Percentiles rank a stretch among this genome's conserved stretches.
Evolutionary conservation across 1,284 basidiomycete species (phyloP).

Genomic region (Tilletia setariae): DNA sequence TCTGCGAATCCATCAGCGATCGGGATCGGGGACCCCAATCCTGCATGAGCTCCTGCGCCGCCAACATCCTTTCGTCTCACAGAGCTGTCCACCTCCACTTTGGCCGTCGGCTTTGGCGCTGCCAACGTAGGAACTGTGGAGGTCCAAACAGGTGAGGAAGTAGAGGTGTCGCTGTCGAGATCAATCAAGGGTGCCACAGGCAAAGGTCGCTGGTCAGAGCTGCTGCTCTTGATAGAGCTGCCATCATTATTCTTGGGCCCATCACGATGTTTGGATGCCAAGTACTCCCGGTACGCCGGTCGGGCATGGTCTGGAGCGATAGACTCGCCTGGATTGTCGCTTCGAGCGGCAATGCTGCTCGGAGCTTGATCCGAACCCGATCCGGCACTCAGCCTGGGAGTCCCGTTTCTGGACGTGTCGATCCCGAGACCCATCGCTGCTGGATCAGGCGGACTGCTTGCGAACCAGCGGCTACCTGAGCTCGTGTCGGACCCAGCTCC

Average conservation of each 20-base stretch:
- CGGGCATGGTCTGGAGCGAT: not conserved
- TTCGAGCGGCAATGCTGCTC: no score
- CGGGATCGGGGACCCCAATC: no score
- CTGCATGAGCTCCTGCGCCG: no score
- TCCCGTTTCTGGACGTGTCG: not conserved
- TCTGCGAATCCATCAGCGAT: no score
- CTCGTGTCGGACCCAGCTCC: not conserved
- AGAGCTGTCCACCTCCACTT: no score
- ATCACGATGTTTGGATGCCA: not conserved
- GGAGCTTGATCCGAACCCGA: no score
- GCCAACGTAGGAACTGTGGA: not conserved
- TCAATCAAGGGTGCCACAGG: not conserved
- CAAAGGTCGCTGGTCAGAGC: no score
- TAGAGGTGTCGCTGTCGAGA: not conserved
- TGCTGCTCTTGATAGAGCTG: not conserved
- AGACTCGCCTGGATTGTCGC: no score
- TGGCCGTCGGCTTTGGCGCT: not conserved
- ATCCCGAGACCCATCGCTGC: constrained; percentile 31
- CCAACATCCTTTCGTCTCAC: no score
- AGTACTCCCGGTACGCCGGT: constrained; percentile 7
- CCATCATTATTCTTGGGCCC: not conserved
- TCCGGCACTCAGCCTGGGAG: not conserved
- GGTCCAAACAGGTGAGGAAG: not conserved
- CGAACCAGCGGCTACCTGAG: constrained; percentile 28
- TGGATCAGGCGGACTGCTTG: constrained; percentile 35